Percentiles rank a stretch among this genome's conserved stretches.
Conservation (phyloP, 2,329 filamentous ascomycete species). For the Colletotrichum sp. region DNA sequence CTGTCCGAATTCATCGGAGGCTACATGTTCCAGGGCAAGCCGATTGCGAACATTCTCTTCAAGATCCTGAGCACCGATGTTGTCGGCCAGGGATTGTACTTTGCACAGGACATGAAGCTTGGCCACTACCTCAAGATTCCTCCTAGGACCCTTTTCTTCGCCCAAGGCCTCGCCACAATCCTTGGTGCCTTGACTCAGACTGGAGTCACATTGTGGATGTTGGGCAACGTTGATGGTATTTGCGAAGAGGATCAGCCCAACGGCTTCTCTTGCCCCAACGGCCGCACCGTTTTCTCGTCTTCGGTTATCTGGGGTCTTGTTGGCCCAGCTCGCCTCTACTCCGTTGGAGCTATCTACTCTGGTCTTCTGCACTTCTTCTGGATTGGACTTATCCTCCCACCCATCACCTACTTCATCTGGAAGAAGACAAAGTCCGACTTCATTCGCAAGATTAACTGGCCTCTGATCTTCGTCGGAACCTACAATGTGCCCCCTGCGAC, state of each 20-base stretch:
- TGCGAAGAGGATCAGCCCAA: slow-evolving; percentile 53
- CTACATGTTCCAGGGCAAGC: slow-evolving; percentile 55
- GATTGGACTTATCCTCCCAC: slow-evolving; percentile 52
- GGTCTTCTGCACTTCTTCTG: slow-evolving; percentile 58
- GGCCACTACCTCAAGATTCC: slow-evolving; percentile 60
- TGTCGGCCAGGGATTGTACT: slow-evolving; percentile 38
- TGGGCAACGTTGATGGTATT: slow-evolving; percentile 53
- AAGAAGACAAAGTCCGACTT: slow-evolving; percentile 49
- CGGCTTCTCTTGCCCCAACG: slow-evolving; percentile 61
- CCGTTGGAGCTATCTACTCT: slow-evolving; percentile 48
- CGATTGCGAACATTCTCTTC: slow-evolving; percentile 40
- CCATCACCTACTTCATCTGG: slow-evolving; percentile 53
- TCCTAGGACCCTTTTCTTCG: slow-evolving; percentile 63
- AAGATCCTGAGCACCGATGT: slow-evolving; percentile 41
- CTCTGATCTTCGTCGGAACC: slow-evolving; percentile 56
- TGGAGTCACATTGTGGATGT: slow-evolving; percentile 33
- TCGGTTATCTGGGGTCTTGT: slow-evolving; percentile 68
- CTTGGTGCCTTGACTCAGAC: slow-evolving; percentile 43
- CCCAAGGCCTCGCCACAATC: slow-evolving; percentile 59
- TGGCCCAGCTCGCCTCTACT: slow-evolving; percentile 41
- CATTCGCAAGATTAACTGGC: slow-evolving; percentile 55
- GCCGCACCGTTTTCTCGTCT: slow-evolving; percentile 66
- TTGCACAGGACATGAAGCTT: slow-evolving; percentile 55
- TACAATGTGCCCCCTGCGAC: slow-evolving; percentile 60
- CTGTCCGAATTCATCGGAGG: slow-evolving; percentile 15